Evolutionary conservation across 2,329 filamentous ascomycete species (phyloP).

Genomic region (Talaromyces sp.): DNA sequence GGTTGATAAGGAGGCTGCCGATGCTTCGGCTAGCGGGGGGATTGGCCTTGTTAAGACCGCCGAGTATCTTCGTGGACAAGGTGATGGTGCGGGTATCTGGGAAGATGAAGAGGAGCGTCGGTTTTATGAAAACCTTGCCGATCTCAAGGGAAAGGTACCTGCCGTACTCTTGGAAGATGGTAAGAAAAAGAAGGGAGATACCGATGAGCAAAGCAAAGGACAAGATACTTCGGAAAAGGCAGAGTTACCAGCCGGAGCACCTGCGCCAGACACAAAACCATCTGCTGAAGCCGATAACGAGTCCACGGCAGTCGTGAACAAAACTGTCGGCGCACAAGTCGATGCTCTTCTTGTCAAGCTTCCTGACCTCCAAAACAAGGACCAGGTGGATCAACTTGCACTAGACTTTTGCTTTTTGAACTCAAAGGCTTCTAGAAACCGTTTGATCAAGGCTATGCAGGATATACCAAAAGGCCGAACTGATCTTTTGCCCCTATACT

Average conservation of each 20-base stretch:
- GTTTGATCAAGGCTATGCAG: conserved; percentile 84
- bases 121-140: conserved; percentile 95
- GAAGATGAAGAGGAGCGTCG: conserved; percentile 96
- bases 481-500: conserved; percentile 84
- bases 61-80: conserved; percentile 84
- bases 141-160: conserved; percentile 92
- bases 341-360: conserved; percentile 81
- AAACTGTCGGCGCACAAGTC: conserved; percentile 94
- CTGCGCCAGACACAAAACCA: conserved; percentile 44
- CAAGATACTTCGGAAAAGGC: conserved; percentile 36
- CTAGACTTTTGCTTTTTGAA: conserved; percentile 98
- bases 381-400: conserved; percentile 83
- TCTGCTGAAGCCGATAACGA: conserved; percentile 64
- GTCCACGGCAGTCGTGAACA: conserved; percentile 93
- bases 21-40: conserved; percentile 61
- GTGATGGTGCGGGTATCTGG: conserved; percentile 92
- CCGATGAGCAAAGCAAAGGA: conserved; percentile 68
- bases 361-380: conserved; percentile 88
- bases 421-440: conserved; percentile 93
- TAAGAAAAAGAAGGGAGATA: conserved; percentile 85
- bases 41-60: conserved; percentile 93
- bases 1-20: conserved; percentile 70
- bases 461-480: conserved; percentile 92
- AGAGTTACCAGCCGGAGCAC: conserved; percentile 31
- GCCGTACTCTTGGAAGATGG: conserved; percentile 87